These are phyloP conservation scores for Gynochthodes officinalis DNA, from an alignment of 257 asterid species.

Conservation along the genomic window DNA sequence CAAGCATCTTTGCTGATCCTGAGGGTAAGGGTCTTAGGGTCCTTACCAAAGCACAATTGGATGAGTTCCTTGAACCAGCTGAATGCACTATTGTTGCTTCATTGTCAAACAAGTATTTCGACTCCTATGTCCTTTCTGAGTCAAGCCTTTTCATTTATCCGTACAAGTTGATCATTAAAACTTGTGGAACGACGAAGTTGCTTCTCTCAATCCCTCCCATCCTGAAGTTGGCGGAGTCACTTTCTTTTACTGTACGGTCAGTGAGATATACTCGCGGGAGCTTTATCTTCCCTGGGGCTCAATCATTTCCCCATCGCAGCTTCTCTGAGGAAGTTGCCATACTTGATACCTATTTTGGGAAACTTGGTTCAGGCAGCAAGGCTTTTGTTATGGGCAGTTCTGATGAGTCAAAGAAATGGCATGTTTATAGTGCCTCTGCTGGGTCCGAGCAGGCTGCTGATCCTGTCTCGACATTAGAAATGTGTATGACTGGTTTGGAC, in stretches of 20 bases:
- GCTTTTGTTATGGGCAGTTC: constrained; percentile 60
- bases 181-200: constrained; percentile 81
- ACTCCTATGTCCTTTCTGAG: constrained; percentile 84
- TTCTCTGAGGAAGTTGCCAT: constrained; percentile 76
- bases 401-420: constrained; percentile 60
- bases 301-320: constrained; percentile 64
- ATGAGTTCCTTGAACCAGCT: constrained; percentile 71
- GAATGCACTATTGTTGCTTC: constrained; percentile 82
- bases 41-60: constrained; percentile 62
- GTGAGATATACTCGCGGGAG: constrained; percentile 79
- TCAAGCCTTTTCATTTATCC: constrained; percentile 78
- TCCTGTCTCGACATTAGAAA: constrained; percentile 66
- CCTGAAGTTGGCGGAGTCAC: constrained; percentile 48
- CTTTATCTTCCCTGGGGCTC: constrained; percentile 85
- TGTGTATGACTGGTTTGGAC: constrained; percentile 87
- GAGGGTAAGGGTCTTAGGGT: constrained; percentile 70
- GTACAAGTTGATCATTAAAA: constrained; percentile 70
- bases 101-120: constrained; percentile 55
- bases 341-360: constrained; percentile 63
- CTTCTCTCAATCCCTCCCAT: constrained; percentile 71
- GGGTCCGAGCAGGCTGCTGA: constrained; percentile 27
- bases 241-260: constrained; percentile 46
- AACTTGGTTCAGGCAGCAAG: constrained; percentile 54
- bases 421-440: constrained; percentile 62
- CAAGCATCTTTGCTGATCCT: constrained; percentile 70